Base-by-base conservation (phyloP, 1,284 basidiomycete genomes). In the Termitomyces sp. region DNA sequence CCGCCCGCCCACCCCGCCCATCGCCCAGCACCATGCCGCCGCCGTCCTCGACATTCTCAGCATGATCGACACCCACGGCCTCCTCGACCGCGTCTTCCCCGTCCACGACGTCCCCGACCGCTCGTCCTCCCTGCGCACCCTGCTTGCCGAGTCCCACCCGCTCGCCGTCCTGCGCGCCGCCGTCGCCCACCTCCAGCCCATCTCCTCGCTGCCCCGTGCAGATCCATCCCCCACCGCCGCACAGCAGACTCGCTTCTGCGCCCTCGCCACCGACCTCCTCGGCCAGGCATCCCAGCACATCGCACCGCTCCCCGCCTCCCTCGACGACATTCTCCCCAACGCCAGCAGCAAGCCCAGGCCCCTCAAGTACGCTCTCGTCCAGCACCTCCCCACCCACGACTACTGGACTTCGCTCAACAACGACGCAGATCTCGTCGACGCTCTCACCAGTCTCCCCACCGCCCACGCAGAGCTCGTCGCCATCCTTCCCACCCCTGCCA, bases 61-160 rank as follows among this genome's bases (percentile, higher is more conserved):
- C 67, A 75, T 82, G 84, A 73, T 82, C 55, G 89, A 91, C 67
- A 77, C 77, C 0, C 88, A 89, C 62, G 85, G 83, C 51, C 74
- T 91, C 3, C 81, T 92, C n/a, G 87, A 90, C 75, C 83, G 88
- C 62, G 85, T 88, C 59, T 86, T 88, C 65, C 81, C 84, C 19
- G 69, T 83, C 6, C 70, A 76, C 13, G 68, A 64, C 50, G 65
- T 73, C 13, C 67, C 77, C 2, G 47, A 41, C 9, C 41, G 42
- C 38, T 73, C 78, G 0, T 74, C 76, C 58, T 89, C 88, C 7
- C 74, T 91, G 48, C 82, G 88, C 43, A 70, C 78, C 0, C 74
- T 91, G 7, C 76, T 91, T 53, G 70, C 74, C 56, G 67, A 77
- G 7, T 69, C 78, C 6, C 76, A 83, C 64, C 71, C 83, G 4